Evolutionary conservation across 441 rosid species (phyloP), one percentile per base, ranked within the genome.

Genomic region (Pelargonium myrrhifolium): DNA sequence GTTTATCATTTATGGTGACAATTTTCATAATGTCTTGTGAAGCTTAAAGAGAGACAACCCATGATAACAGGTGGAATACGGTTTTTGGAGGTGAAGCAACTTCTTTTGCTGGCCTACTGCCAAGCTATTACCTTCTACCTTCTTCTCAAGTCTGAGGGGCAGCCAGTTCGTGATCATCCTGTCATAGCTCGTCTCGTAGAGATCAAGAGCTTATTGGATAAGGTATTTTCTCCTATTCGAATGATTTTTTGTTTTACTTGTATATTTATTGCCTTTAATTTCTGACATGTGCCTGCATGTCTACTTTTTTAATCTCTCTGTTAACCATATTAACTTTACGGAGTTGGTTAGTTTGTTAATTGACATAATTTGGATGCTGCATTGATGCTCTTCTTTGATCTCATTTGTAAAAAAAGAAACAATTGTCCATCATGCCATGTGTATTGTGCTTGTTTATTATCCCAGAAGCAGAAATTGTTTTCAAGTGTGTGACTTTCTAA

Each of bases 101-200:
- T 74, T 77, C 88, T 91, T 74, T 82, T 94, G 74, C 79, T 88
- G 74, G 68, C 89, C 10, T 91, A 89, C 62, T 88, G 93, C 66
- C 96, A 91, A 78, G 84, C 92, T 53, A 89, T 89, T 73, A 77
- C 91, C n/a, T 89, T 89, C 80, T 91, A 89, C 84, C 85, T 90
- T 70, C 93, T 93, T 72, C 92, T 91, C 72, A 94, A 91, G 79
- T 86, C 96, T 40, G 94, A 91, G 77, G 99, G 96, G 70, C 89
- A 82, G 68, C 80, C 89, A 39, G 86, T 89, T 71, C 85, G 84
- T 76, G 96, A 92, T 71, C 99, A 91, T 78, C 96, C 96, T 9
- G 86, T 91, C 63, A 87, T 91, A 65, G 83, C 83, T 69, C 93
- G 89, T 66, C 91, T 91, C 68, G 85, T 91, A 49, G 93, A 86